phyloP scores from a whole-genome alignment of 2,329 filamentous ascomycete species.

The Neopestalotiopsis sp. region DNA sequence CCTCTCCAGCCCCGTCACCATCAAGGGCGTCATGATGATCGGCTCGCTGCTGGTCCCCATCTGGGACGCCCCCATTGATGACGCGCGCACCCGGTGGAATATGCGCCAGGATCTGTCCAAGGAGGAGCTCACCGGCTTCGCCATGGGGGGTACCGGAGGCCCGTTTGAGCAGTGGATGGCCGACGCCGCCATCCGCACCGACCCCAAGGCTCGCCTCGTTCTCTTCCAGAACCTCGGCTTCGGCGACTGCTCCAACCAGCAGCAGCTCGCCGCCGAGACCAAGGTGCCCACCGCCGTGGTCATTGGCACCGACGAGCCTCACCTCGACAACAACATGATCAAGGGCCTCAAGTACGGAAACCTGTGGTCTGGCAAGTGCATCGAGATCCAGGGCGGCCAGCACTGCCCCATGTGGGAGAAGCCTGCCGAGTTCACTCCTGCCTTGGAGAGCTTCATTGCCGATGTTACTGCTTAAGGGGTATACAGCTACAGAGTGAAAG shows the following conservation, averaged over 20 bases:
- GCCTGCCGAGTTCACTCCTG: conserved; percentile 1
- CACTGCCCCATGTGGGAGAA: conserved; percentile 6
- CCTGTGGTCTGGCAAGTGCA: background rate
- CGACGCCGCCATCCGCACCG: conserved; percentile 6
- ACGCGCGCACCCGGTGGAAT: conserved; percentile 1
- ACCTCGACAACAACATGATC: conserved; percentile 6
- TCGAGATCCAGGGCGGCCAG: background rate
- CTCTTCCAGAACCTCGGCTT: background rate
- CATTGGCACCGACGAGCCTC: background rate
- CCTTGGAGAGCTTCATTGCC: background rate
- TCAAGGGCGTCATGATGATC: background rate
- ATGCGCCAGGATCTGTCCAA: background rate
- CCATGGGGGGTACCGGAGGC: background rate
- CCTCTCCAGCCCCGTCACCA: background rate
- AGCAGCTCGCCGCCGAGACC: conserved; percentile 2
- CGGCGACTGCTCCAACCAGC: background rate
- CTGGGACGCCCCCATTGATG: background rate
- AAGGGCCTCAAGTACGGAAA: conserved; percentile 5
- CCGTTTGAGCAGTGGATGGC: background rate
- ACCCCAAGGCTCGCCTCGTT: background rate
- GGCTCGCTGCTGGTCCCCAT: conserved; percentile 4
- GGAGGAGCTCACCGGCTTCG: conserved; percentile 3
- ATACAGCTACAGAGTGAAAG: too few species aligned
- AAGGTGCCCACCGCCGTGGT: background rate
- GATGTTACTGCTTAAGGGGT: background rate